Evolutionary conservation across 305 asterid species (phyloP).

Genomic region (Withania somnifera): DNA sequence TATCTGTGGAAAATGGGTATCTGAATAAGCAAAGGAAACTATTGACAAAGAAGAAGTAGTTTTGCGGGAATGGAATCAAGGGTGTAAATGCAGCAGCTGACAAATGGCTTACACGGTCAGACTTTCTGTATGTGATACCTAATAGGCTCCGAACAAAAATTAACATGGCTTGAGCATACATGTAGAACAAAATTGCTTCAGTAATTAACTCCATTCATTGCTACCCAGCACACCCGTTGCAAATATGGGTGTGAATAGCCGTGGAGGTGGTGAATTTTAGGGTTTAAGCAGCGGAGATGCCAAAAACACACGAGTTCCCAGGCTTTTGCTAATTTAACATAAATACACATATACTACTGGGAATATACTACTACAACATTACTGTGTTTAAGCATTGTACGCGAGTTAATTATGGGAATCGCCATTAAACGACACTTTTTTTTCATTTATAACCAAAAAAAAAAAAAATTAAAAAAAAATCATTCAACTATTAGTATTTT

Average conservation of each 20-base stretch:
- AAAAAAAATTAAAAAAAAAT: too few species aligned
- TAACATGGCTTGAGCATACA: conserved; percentile 42
- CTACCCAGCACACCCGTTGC: background rate
- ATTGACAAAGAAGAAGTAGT: conserved; percentile 28
- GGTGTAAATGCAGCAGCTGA: conserved; percentile 11
- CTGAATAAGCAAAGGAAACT: conserved; percentile 20
- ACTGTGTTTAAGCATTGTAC: too few species aligned
- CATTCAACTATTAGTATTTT: too few species aligned
- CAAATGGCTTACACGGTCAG: conserved; percentile 27
- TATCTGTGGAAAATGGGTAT: conserved; percentile 27
- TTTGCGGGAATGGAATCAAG: conserved; percentile 28
- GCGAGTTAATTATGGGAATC: too few species aligned
- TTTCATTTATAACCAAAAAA: too few species aligned
- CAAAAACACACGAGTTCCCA: too few species aligned
- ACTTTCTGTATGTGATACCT: conserved; percentile 33
- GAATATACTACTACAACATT: too few species aligned
- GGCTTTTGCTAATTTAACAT: too few species aligned
- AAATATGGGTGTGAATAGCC: background rate
- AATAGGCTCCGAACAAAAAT: conserved; percentile 31
- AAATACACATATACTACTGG: too few species aligned
- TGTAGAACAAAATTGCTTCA: conserved; percentile 10
- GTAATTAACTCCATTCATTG: conserved; percentile 16
- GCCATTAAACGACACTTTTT: too few species aligned
- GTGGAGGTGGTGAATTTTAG: background rate
- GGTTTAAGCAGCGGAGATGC: background rate